phyloP scores from a whole-genome alignment of 2,329 filamentous ascomycete species.

The Botrytis sinoallii region DNA sequence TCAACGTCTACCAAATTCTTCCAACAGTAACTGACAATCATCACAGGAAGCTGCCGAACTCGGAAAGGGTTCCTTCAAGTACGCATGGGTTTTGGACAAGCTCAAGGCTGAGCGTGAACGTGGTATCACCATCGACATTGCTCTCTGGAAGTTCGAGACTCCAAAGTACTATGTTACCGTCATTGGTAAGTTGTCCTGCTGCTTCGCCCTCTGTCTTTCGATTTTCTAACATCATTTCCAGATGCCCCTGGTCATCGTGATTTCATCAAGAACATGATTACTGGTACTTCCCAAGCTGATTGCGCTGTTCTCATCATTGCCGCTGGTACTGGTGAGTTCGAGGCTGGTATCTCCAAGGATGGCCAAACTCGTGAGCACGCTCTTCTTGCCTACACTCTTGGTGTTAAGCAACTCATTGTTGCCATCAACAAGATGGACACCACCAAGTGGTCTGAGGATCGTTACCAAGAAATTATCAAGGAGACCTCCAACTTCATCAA shows the following conservation, averaged over 20 bases:
- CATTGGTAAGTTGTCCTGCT: constrained; percentile 64
- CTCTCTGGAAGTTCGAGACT: constrained; percentile 99
- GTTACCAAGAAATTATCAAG: constrained; percentile 99
- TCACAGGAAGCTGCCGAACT: constrained; percentile 93
- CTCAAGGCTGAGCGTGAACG: constrained; percentile 99
- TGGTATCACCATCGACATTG: constrained; percentile 99
- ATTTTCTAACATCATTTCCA: constrained; percentile 36
- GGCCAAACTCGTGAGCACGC: constrained; percentile 99
- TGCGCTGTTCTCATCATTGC: constrained; percentile 99
- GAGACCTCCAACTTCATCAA: constrained; percentile 99
- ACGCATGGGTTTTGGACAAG: constrained; percentile 99
- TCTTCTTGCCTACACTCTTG: constrained; percentile 98
- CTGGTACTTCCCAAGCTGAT: constrained; percentile 99
- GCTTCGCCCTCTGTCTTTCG: not conserved
- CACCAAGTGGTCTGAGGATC: constrained; percentile 93
- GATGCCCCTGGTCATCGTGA: constrained; percentile 99
- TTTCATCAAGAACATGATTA: constrained; percentile 99
- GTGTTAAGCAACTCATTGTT: constrained; percentile 99
- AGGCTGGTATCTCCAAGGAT: constrained; percentile 99
- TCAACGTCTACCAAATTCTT: not conserved
- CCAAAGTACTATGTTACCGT: constrained; percentile 97
- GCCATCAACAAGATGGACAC: constrained; percentile 99
- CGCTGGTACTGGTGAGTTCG: constrained; percentile 99
- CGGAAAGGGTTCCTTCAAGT: constrained; percentile 99
- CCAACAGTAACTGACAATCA: constrained; percentile 25